Percentiles rank a stretch among this genome's conserved stretches.
phyloP scores from a whole-genome alignment of 768 basidiomycete species.

The Leucocoprinus leucothites region DNA sequence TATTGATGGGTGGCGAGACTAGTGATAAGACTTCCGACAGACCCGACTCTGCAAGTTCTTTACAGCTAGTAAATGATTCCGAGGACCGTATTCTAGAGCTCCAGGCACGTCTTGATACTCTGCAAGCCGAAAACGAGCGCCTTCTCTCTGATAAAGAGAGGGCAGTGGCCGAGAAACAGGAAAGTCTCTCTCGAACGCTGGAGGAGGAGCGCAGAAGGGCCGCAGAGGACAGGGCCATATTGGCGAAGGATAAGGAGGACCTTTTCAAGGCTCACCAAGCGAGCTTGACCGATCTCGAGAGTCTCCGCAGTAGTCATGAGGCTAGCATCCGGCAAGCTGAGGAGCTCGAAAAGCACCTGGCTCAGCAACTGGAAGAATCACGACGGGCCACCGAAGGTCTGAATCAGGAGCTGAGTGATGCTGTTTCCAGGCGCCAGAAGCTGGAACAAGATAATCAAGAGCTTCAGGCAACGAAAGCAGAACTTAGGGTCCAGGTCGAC shows the following conservation, averaged over 20 bases:
- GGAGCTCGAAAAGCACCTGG: constrained; percentile 8
- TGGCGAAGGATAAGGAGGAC: constrained; percentile 10
- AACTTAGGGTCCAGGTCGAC: constrained; percentile 52
- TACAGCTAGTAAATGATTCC: constrained; percentile 22
- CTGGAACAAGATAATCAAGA: constrained; percentile 42
- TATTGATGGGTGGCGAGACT: constrained; percentile 28
- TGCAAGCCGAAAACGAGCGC: constrained; percentile 70
- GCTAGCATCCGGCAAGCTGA: neutral
- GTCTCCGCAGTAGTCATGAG: constrained; percentile 2
- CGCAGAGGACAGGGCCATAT: neutral
- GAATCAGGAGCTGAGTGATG: constrained; percentile 32
- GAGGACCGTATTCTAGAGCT: constrained; percentile 41
- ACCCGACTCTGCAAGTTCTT: constrained; percentile 37
- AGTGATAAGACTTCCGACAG: constrained; percentile 26
- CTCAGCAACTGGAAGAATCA: neutral
- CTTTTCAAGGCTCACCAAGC: constrained; percentile 7
- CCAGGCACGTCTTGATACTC: constrained; percentile 51
- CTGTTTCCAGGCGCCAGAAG: constrained; percentile 39
- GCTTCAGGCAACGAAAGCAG: constrained; percentile 55
- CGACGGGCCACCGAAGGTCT: constrained; percentile 20
- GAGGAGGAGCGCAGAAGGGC: neutral
- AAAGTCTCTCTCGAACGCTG: neutral
- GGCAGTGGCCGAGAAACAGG: constrained; percentile 30
- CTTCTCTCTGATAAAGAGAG: constrained; percentile 37
- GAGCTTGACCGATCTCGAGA: neutral